A percentile compares a stretch with the other conserved stretches of the same genome.
Conservation (phyloP, 2,329 filamentous ascomycete species). For the Elsinoe perseae region DNA sequence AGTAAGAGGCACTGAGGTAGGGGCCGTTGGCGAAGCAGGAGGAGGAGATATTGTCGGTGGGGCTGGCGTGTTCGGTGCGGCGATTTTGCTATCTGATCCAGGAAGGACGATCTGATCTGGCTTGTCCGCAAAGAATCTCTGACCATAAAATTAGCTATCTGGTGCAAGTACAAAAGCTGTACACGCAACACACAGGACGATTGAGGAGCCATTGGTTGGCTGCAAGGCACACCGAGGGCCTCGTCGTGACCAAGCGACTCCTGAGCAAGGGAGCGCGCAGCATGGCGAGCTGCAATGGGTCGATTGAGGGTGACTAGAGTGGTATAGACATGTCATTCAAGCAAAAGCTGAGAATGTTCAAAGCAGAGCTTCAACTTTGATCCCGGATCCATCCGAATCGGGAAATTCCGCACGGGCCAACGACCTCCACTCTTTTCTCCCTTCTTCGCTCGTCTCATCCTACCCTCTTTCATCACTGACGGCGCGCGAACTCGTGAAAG, state of each 20-base stretch:
- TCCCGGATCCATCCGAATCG: not conserved
- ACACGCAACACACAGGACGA: constrained; percentile 15
- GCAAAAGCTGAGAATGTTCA: not conserved
- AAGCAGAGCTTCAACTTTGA: constrained; percentile 1
- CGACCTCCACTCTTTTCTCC: not conserved
- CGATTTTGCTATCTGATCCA: constrained; percentile 25
- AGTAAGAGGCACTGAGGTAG: constrained; percentile 23
- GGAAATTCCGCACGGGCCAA: not conserved
- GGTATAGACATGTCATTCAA: not conserved
- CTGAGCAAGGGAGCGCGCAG: constrained; percentile 20
- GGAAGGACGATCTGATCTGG: constrained; percentile 30
- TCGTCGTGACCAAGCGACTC: constrained; percentile 18
- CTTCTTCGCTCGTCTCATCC: not conserved
- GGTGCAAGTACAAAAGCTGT: not conserved
- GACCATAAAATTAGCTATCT: constrained; percentile 11
- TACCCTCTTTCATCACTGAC: not conserved
- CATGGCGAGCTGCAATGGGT: constrained; percentile 19
- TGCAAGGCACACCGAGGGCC: constrained; percentile 7
- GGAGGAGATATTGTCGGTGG: constrained; percentile 21
- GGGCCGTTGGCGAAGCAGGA: constrained; percentile 13
- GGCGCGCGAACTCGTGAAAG: no score
- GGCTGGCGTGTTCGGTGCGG: constrained; percentile 25
- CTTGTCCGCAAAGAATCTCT: constrained; percentile 28
- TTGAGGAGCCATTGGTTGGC: constrained; percentile 19
- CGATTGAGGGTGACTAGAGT: not conserved